Percentiles rank a stretch among this genome's conserved stretches.
Evolutionary conservation across 208 protist genomes (phyloP).

Genomic region (Leishmania braziliensis): DNA sequence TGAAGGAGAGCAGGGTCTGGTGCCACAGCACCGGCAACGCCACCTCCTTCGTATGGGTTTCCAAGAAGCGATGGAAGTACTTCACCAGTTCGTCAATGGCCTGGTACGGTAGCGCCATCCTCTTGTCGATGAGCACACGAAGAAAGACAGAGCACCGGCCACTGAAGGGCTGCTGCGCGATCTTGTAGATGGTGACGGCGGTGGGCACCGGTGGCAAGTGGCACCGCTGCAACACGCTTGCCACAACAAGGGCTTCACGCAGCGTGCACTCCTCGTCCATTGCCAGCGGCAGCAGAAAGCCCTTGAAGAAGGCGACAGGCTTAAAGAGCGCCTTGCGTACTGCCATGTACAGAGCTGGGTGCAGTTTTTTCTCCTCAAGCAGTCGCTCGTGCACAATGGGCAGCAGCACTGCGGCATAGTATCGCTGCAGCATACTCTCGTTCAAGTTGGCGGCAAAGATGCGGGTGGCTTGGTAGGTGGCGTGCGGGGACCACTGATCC

Average conservation of each 20-base stretch:
- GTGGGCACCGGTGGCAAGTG: slow-evolving; percentile 92
- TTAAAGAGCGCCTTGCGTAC: slow-evolving; percentile 98
- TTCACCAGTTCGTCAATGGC: slow-evolving; percentile 95
- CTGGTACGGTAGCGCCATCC: slow-evolving; percentile 96
- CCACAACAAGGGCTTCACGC: slow-evolving; percentile 95
- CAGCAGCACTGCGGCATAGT: slow-evolving; percentile 97
- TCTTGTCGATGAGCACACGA: slow-evolving; percentile 97
- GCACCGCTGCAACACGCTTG: slow-evolving; percentile 92
- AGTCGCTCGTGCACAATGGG: slow-evolving; percentile 92
- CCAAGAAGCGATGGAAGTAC: slow-evolving; percentile 95
- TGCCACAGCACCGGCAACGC: slow-evolving; percentile 97
- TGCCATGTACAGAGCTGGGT: slow-evolving; percentile 98
- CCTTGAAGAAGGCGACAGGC: slow-evolving; percentile 99
- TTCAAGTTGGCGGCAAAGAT: slow-evolving; percentile 98
- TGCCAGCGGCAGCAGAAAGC: slow-evolving; percentile 97
- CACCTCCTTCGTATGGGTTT: slow-evolving; percentile 75
- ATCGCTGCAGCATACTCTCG: slow-evolving; percentile 96
- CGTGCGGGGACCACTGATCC: slow-evolving; percentile 95
- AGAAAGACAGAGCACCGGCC: slow-evolving; percentile 94
- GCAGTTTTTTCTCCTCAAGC: slow-evolving; percentile 92
- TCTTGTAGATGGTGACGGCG: slow-evolving; percentile 94
- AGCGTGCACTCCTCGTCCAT: slow-evolving; percentile 95
- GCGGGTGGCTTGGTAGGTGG: slow-evolving; percentile 95
- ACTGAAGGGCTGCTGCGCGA: slow-evolving; percentile 93
- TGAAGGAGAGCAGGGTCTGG: slow-evolving; percentile 95